Percentiles rank a stretch among this genome's conserved stretches.
These are phyloP conservation scores for Corymbia maculata DNA, from an alignment of 345 rosid species.

Conservation along the genomic window DNA sequence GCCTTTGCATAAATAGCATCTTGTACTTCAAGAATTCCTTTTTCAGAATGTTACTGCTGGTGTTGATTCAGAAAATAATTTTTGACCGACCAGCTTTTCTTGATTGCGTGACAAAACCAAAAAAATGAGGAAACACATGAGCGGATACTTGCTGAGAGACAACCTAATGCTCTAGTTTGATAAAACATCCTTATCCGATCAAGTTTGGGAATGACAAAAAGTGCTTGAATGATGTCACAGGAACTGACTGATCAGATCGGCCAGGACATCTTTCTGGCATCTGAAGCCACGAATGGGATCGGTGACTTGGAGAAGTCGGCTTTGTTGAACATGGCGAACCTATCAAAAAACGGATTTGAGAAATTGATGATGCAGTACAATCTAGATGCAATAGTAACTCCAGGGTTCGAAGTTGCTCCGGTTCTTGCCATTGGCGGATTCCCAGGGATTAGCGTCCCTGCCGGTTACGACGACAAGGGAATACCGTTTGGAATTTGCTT, in stretches of 20 bases:
- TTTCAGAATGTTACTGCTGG: not conserved
- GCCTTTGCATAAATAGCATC: not conserved
- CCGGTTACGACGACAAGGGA: conserved; percentile 37
- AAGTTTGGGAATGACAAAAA: not conserved
- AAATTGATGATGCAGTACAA: conserved; percentile 29
- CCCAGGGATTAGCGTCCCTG: conserved; percentile 68
- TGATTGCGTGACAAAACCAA: not conserved
- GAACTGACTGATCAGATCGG: conserved; percentile 40
- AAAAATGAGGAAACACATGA: not conserved
- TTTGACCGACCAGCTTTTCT: not conserved
- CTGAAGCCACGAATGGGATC: conserved; percentile 41
- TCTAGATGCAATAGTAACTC: conserved; percentile 52
- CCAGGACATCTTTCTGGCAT: conserved; percentile 30
- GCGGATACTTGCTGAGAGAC: not conserved
- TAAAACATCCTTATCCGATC: not conserved
- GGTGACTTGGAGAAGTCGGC: conserved; percentile 24
- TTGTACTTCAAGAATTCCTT: not conserved
- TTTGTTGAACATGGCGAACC: conserved; percentile 10
- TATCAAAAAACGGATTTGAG: conserved; percentile 41
- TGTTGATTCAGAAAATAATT: not conserved
- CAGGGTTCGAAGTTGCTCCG: conserved; percentile 2
- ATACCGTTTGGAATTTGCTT: conserved; percentile 61
- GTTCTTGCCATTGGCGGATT: conserved; percentile 69
- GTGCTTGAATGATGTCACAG: conserved; percentile 12
- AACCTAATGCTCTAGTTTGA: not conserved